A percentile compares a stretch with the other conserved stretches of the same genome.
Evolutionary conservation across 2,329 filamentous ascomycete genomes (phyloP).

Genomic region (Pyrenophora graminea): DNA sequence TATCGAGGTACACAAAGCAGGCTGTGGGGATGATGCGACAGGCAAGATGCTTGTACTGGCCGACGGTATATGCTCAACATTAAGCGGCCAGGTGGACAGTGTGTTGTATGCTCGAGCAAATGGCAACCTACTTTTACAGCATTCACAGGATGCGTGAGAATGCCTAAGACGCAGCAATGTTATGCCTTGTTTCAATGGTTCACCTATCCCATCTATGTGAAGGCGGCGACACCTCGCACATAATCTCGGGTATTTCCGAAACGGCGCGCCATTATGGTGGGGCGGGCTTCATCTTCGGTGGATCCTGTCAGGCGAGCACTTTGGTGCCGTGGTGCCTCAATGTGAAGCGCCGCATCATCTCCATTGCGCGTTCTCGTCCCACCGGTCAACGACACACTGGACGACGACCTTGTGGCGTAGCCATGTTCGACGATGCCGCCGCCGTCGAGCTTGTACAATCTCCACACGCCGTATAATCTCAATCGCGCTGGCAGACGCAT

Average conservation of each 20-base stretch:
- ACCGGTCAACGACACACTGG: too few relatives aligned
- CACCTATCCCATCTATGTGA: constrained; percentile 1
- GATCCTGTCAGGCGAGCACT: constrained; percentile 16
- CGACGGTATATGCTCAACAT: not conserved
- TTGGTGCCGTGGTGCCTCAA: constrained; percentile 3
- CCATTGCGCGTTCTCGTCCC: too few relatives aligned
- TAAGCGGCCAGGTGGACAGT: not conserved
- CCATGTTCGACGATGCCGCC: not conserved
- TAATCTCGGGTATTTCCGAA: constrained; percentile 32
- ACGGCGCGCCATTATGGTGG: constrained; percentile 24
- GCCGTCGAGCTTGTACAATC: not conserved
- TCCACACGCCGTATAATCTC: constrained; percentile 19
- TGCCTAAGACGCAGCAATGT: constrained; percentile 1
- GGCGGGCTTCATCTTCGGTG: constrained; percentile 29
- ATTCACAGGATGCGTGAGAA: not conserved
- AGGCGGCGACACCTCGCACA: constrained; percentile 18
- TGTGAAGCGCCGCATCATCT: constrained; percentile 1
- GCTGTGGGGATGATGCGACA: constrained; percentile 2
- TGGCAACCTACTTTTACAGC: not conserved
- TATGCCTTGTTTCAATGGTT: constrained; percentile 8
- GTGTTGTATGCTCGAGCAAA: constrained; percentile 1
- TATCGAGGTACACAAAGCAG: not conserved
- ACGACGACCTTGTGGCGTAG: not conserved
- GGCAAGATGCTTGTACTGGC: constrained; percentile 3
- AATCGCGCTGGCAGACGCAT: constrained; percentile 18